Conservation (phyloP, 345 rosid species). For the Salix caprea region DNA sequence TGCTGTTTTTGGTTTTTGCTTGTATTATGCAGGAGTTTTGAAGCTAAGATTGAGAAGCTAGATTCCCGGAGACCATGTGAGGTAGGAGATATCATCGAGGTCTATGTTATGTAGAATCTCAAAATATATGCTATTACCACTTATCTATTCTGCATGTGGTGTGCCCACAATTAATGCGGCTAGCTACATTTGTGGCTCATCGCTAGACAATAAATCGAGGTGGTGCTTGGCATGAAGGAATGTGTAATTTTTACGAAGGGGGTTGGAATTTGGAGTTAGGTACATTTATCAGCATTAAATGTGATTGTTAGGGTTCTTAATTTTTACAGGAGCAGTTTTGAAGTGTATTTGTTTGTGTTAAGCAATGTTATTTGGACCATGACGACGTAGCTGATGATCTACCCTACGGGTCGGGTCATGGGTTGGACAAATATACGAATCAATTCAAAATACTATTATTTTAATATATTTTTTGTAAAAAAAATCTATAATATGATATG, state of each 20-base stretch:
- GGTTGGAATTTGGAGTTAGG: neutral
- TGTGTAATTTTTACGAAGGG: neutral
- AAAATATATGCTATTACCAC: neutral
- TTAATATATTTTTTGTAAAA: no score
- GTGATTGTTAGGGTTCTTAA: no score
- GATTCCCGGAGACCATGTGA: neutral
- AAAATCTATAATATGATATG: no score
- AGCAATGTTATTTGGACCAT: no score
- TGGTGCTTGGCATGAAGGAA: no score
- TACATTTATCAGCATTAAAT: no score
- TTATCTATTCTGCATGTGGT: neutral
- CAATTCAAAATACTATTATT: no score
- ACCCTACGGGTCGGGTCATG: no score
- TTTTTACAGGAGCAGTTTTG: neutral
- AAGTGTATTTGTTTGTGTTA: neutral
- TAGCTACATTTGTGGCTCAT: no score
- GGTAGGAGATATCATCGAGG: neutral
- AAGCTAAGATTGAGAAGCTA: neutral
- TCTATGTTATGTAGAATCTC: neutral
- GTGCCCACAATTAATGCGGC: neutral
- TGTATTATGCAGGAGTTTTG: neutral
- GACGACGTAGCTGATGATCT: no score
- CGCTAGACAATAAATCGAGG: no score
- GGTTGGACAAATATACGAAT: no score
- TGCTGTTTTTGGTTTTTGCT: neutral